Conservation (phyloP, 306 rosid species). For the Citrullus amarus region DNA sequence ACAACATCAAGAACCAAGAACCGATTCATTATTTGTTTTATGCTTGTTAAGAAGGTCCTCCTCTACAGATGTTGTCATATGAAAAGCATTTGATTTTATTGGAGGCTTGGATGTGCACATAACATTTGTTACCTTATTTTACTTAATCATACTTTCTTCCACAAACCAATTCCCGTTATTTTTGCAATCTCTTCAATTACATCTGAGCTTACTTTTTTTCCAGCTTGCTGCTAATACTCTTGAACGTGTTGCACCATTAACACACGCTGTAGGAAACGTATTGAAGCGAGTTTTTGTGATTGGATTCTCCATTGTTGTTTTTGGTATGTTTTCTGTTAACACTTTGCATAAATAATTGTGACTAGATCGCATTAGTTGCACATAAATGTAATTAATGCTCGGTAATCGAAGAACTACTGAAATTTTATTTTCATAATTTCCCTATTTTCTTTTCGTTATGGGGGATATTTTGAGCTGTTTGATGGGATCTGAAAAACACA, state of each 20-base stretch:
- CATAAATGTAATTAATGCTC: too few relatives aligned
- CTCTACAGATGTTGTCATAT: neutral
- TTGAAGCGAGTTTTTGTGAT: slow-evolving; percentile 76
- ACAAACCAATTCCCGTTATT: neutral
- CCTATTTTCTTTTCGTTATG: too few relatives aligned
- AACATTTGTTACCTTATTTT: neutral
- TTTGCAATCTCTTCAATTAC: neutral
- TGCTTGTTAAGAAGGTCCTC: neutral
- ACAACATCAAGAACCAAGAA: neutral
- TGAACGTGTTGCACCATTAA: slow-evolving; percentile 67
- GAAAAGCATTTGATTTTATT: neutral
- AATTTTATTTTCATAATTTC: too few relatives aligned
- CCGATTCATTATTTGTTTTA: neutral
- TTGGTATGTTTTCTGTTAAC: slow-evolving; percentile 27
- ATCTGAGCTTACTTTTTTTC: neutral
- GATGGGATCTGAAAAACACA: neutral
- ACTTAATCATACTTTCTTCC: neutral
- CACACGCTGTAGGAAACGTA: slow-evolving; percentile 76
- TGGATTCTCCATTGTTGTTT: slow-evolving; percentile 63
- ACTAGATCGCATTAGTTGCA: too few relatives aligned
- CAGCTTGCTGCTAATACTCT: slow-evolving; percentile 71
- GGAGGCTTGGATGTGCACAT: neutral
- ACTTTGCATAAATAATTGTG: too few relatives aligned
- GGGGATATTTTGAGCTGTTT: neutral
- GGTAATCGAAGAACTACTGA: too few relatives aligned